These are phyloP conservation scores for Termitomyces sp. DNA, from an alignment of 768 basidiomycete species.

Conservation along the genomic window DNA sequence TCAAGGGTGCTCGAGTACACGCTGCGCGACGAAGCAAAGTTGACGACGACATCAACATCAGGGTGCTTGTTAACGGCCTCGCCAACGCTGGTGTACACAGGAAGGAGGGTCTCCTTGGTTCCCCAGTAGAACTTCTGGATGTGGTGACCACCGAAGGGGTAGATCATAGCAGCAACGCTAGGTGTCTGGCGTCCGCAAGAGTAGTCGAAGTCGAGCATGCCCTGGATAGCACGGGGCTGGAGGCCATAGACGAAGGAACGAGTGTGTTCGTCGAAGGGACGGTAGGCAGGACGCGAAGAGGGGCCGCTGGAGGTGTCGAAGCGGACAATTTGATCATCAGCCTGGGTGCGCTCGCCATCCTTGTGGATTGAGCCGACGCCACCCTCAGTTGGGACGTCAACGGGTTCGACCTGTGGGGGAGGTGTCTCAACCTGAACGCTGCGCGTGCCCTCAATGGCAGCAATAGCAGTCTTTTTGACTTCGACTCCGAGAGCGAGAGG, in stretches of 20 bases:
- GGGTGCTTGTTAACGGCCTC: constrained; percentile 94
- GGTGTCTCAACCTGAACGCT: constrained; percentile 34
- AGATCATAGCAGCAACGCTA: constrained; percentile 98
- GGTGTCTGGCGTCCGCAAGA: constrained; percentile 90
- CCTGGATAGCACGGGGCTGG: constrained; percentile 98
- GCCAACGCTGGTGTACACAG: constrained; percentile 88
- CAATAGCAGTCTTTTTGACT: constrained; percentile 32
- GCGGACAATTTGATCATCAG: constrained; percentile 84
- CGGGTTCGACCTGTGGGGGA: constrained; percentile 28
- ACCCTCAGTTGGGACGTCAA: constrained; percentile 33
- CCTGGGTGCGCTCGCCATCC: constrained; percentile 76
- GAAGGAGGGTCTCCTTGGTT: constrained; percentile 96
- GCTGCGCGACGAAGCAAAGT: constrained; percentile 92
- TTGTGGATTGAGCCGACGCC: constrained; percentile 69
- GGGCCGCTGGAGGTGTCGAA: constrained; percentile 54
- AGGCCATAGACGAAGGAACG: constrained; percentile 98
- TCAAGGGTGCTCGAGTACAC: constrained; percentile 95
- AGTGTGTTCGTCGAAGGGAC: constrained; percentile 91
- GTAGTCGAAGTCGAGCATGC: constrained; percentile 95
- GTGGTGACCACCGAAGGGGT: constrained; percentile 99
- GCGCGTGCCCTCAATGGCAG: constrained; percentile 22
- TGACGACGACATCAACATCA: constrained; percentile 96
- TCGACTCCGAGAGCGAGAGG: constrained; percentile 94
- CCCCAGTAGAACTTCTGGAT: constrained; percentile 99
- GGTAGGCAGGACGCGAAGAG: constrained; percentile 64